A percentile compares a stretch with the other conserved stretches of the same genome.
phyloP scores from a whole-genome alignment of 192 early-diverging fungal genomes.

The Allomyces macrogynus region DNA sequence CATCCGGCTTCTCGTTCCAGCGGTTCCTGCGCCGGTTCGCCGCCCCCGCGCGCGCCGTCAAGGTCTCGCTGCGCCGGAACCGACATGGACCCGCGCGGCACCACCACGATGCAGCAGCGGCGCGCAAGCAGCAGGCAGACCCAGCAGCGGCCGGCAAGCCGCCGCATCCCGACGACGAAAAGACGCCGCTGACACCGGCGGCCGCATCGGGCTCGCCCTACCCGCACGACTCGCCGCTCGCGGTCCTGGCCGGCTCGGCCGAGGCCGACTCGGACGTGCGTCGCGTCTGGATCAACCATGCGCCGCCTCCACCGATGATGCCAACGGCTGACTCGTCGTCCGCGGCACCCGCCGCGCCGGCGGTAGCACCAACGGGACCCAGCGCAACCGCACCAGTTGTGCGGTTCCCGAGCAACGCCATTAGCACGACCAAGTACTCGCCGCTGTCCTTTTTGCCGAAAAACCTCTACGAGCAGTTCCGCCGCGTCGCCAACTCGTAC shows the following conservation, averaged over 20 bases:
- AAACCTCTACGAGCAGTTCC: conserved; percentile 94
- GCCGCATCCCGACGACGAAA: background rate
- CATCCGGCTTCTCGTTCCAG: background rate
- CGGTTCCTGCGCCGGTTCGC: background rate
- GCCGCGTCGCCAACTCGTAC: conserved; percentile 84
- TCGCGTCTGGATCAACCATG: background rate
- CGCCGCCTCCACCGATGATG: background rate
- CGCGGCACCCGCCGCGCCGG: too few species aligned
- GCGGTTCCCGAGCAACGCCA: conserved; percentile 32
- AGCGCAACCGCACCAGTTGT: too few species aligned
- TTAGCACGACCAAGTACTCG: conserved; percentile 86
- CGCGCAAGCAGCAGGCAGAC: background rate
- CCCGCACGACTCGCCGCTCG: too few species aligned
- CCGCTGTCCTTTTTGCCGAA: conserved; percentile 80
- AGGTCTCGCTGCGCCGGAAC: background rate
- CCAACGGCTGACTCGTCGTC: too few species aligned
- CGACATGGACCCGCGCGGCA: background rate
- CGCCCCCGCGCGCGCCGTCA: background rate
- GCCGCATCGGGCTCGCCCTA: too few species aligned
- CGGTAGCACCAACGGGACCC: too few species aligned
- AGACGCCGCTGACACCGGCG: too few species aligned
- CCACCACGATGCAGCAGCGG: background rate
- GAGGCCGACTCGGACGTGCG: background rate
- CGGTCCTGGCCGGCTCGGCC: background rate
- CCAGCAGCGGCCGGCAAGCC: background rate